Evolutionary conservation across 2,329 filamentous ascomycete species (phyloP), one percentile per base, ranked within the genome.

Genomic region (Orbilia blumenaviensis): DNA sequence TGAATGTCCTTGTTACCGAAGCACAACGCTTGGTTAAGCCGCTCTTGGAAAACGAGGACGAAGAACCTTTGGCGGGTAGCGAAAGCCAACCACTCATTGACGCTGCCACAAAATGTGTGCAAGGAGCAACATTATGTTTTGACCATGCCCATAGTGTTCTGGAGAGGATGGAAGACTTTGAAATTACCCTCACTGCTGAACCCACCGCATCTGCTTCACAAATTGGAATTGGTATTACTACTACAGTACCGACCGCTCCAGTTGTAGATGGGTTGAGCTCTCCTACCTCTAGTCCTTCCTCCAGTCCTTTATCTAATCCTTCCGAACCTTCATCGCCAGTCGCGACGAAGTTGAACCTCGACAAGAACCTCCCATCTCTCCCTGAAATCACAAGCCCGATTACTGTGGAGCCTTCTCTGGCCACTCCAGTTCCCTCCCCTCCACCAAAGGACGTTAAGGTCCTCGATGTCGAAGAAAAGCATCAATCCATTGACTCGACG

Each of bases 121-220:
- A 93, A 79, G 91, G 92, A 21, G 93, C 94, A 48, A 94, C 94
- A 42, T 93, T 97, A 79, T 97, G 94, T 82, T 91, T 97, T 18
- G 90, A 91, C 5, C 94, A 94, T 83, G 91, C 94, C 9, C 93
- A 93, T 80, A 87, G 89, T 81, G 89, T 96, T 48, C 91, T 99
- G 71, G 93, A 97, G 83, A 88, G 91, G 76, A 93, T 95, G 78
- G 93, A 94, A 18, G 94, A 97, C 82, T 96, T 97, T 78, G 93
- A 97, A 82, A 89, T 94, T 23, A 66, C 64, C 0, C 38, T 68
- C 7, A 7, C 56, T n/a, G 12, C 56, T 14, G 56, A 50, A 3
- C n/a, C 38, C 23, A 42, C 29, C 23, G n/a, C 60, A 18, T 32
- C 54, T n/a, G 60, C 69, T 16, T 76, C 72, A 27, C 72, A 76